A percentile compares a stretch with the other conserved stretches of the same genome.
These are phyloP conservation scores for Firmiana major DNA, from an alignment of 345 rosid genomes.

Conservation along the genomic window DNA sequence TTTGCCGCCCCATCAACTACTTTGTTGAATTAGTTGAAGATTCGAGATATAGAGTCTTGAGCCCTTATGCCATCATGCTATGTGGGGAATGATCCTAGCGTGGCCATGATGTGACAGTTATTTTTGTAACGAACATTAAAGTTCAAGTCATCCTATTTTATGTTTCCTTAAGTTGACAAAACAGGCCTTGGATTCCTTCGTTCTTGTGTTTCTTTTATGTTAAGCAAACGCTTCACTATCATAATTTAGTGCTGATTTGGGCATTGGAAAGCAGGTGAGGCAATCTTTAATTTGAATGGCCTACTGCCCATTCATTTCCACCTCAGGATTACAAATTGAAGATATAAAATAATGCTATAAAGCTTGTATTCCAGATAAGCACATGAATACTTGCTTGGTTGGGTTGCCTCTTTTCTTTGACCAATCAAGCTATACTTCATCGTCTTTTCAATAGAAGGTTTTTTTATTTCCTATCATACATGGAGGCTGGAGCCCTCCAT, in stretches of 20 bases:
- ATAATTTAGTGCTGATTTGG: conserved; percentile 9
- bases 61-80: background rate
- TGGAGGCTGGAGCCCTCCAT: background rate
- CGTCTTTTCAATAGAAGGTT: background rate
- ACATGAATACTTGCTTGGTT: conserved; percentile 4
- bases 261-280: conserved; percentile 6
- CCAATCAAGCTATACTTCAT: conserved; percentile 10
- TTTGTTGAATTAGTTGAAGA: background rate
- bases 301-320: conserved; percentile 18
- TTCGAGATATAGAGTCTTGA: background rate
- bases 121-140: conserved; percentile 5
- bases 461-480: background rate
- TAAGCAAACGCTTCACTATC: background rate
- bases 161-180: background rate
- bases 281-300: conserved; percentile 6
- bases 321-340: conserved; percentile 11
- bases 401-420: conserved; percentile 18
- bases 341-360: background rate
- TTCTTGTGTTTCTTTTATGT: conserved; percentile 3
- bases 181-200: background rate
- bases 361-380: conserved; percentile 1
- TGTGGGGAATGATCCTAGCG: background rate
- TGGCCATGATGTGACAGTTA: conserved; percentile 14
- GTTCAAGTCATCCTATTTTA: background rate
- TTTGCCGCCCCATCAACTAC: background rate